These are phyloP conservation scores for Phytomonas serpens DNA, from an alignment of 208 protist species.

Conservation along the genomic window DNA sequence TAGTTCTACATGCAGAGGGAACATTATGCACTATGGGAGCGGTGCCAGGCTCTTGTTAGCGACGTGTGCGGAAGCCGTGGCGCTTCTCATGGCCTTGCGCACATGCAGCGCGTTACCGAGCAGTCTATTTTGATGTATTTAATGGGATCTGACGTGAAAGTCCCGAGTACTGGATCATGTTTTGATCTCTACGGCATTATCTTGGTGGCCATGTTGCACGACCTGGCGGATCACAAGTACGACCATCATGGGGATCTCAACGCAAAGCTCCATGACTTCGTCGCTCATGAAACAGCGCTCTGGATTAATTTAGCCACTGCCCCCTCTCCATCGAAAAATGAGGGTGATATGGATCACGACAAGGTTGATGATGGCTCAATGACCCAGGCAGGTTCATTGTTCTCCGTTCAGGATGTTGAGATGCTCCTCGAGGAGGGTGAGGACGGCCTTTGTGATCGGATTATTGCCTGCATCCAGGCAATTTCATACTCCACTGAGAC, in stretches of 20 bases:
- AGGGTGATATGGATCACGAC: no score
- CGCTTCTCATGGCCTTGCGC: constrained; percentile 59
- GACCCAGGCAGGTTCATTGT: no score
- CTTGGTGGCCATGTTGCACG: constrained; percentile 80
- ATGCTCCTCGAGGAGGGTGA: background rate
- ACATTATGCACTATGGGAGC: constrained; percentile 54
- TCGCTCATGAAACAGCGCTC: constrained; percentile 12
- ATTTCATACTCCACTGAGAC: constrained; percentile 83
- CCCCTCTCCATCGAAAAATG: no score
- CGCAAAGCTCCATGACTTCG: constrained; percentile 25
- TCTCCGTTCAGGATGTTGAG: no score
- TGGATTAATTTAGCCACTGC: no score
- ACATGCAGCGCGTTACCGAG: constrained; percentile 74
- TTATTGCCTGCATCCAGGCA: constrained; percentile 25
- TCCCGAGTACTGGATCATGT: background rate
- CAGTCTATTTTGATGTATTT: constrained; percentile 50
- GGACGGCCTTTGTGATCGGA: constrained; percentile 11
- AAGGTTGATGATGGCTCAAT: no score
- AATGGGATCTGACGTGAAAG: constrained; percentile 20
- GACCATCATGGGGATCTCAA: constrained; percentile 34
- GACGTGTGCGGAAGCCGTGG: constrained; percentile 52
- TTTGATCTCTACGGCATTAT: constrained; percentile 37
- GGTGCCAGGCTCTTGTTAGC: constrained; percentile 51
- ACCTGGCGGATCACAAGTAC: constrained; percentile 87
- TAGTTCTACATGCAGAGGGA: constrained; percentile 27